Evolutionary conservation across 2,329 filamentous ascomycete genomes (phyloP).

Genomic region (Colletotrichum trifolii): DNA sequence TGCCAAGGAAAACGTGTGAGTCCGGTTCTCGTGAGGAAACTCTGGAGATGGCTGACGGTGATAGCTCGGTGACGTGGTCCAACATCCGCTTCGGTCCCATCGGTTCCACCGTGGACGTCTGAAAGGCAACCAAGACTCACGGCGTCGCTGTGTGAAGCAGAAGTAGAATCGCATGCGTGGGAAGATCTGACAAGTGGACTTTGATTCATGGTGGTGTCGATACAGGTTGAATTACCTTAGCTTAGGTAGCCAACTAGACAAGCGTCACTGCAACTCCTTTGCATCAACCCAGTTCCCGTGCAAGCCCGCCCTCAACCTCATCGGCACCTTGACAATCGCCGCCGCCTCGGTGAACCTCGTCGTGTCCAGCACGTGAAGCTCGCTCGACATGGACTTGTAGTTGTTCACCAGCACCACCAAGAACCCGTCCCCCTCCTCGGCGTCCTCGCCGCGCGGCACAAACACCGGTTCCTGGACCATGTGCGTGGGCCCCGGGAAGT

Average conservation of each 20-base stretch:
- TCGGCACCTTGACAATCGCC: slow-evolving; percentile 23
- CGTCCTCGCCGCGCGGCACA: slow-evolving; percentile 47
- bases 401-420: slow-evolving; percentile 46
- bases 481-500: slow-evolving; percentile 47
- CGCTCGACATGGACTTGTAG: slow-evolving; percentile 29
- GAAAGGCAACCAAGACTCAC: neutral
- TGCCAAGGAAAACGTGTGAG: neutral
- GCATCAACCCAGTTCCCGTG: slow-evolving; percentile 31
- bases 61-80: slow-evolving; percentile 55
- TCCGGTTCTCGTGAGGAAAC: neutral
- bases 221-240: no score
- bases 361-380: slow-evolving; percentile 28
- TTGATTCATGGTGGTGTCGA: neutral
- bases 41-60: neutral
- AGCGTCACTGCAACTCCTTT: slow-evolving; percentile 15
- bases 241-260: neutral
- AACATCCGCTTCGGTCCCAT: slow-evolving; percentile 61
- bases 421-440: slow-evolving; percentile 52
- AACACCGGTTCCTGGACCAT: slow-evolving; percentile 57
- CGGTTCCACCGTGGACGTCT: slow-evolving; percentile 48
- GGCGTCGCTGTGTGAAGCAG: neutral
- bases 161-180: neutral
- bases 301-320: slow-evolving; percentile 19
- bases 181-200: neutral
- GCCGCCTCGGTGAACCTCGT: slow-evolving; percentile 8